Percentiles rank a stretch among this genome's conserved stretches.
These are phyloP conservation scores for Solanum corneliomulleri DNA, from an alignment of 257 asterid species.

Conservation along the genomic window DNA sequence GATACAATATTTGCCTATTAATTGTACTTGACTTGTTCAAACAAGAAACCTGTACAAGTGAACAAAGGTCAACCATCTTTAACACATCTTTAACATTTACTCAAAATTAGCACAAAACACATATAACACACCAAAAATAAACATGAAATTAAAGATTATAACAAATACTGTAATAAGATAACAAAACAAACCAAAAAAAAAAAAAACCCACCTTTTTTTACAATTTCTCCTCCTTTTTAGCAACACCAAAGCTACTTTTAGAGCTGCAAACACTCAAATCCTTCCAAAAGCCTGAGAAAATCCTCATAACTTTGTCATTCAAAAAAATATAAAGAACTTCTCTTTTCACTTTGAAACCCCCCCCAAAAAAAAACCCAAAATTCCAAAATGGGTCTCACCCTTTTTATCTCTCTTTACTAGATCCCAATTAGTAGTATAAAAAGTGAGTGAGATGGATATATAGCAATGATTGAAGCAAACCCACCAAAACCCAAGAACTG, in stretches of 20 bases:
- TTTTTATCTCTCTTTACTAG: background rate
- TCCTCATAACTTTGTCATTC: conserved; percentile 32
- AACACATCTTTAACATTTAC: conserved; percentile 21
- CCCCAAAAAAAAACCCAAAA: conserved; percentile 7
- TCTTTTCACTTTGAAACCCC: conserved; percentile 17
- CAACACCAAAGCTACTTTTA: conserved; percentile 15
- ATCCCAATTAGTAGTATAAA: conserved; percentile 40
- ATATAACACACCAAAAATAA: background rate
- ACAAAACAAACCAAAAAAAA: background rate
- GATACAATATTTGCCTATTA: background rate
- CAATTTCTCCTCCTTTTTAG: conserved; percentile 13
- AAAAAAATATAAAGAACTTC: conserved; percentile 1
- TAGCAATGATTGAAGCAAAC: conserved; percentile 18
- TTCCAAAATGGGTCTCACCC: conserved; percentile 18
- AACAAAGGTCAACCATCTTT: conserved; percentile 2
- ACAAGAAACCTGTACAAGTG: background rate
- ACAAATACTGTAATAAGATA: background rate
- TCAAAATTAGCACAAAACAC: conserved; percentile 3
- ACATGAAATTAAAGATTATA: background rate
- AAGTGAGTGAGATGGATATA: conserved; percentile 28
- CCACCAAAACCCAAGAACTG: conserved; percentile 33
- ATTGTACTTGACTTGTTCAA: background rate
- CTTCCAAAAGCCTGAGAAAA: conserved; percentile 31
- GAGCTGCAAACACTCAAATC: conserved; percentile 20
- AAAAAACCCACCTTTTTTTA: conserved; percentile 26